Conservation (phyloP, 176 grass and related monocot genomes). For the Thinopyrum elongatum region DNA sequence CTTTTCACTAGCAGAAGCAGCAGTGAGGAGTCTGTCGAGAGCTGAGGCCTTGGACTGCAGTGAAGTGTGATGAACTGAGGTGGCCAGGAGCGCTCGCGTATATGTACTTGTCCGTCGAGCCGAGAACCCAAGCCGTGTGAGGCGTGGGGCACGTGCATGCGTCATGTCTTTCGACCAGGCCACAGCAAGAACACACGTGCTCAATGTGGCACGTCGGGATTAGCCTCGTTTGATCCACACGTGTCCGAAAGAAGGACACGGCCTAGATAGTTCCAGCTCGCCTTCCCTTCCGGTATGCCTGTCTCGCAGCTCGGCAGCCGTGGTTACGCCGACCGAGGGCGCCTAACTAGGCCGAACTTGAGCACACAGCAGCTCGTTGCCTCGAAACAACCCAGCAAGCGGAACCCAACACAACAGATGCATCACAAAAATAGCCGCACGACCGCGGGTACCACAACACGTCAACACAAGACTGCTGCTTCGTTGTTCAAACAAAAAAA, state of each 20-base stretch:
- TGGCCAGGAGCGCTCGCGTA: neutral
- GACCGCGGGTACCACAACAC: neutral
- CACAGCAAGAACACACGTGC: neutral
- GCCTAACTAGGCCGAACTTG: neutral
- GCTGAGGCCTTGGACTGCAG: too few relatives aligned
- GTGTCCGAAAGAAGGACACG: neutral
- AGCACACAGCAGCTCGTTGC: neutral
- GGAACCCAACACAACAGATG: neutral
- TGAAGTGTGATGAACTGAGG: neutral
- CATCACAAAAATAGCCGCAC: neutral
- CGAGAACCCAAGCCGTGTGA: neutral
- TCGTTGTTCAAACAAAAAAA: too few relatives aligned
- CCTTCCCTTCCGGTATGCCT: neutral
- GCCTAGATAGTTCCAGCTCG: neutral
- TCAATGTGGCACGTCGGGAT: neutral
- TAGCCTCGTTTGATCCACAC: neutral
- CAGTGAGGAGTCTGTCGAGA: neutral
- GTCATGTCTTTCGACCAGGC: neutral
- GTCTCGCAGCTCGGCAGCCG: neutral
- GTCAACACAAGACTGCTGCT: neutral
- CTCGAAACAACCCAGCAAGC: neutral
- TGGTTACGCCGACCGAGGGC: neutral
- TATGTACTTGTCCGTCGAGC: neutral
- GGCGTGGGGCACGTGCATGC: neutral
- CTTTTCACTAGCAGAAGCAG: neutral